phyloP scores from a whole-genome alignment of 176 grass and related monocot genomes.

The Musa itinerans region DNA sequence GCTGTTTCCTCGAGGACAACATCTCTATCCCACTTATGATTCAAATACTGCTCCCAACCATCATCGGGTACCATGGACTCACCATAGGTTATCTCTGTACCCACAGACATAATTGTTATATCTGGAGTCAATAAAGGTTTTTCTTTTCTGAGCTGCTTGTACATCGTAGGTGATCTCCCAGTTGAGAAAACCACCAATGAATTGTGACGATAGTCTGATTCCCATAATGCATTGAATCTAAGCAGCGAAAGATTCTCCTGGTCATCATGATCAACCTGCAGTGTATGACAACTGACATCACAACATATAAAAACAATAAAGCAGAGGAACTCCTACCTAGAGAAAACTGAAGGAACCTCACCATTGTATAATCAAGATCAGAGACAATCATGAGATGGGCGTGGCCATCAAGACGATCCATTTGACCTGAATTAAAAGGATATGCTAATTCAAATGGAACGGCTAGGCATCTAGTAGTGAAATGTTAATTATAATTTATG shows the following conservation, averaged over 20 bases:
- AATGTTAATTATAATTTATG: background rate
- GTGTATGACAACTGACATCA: background rate
- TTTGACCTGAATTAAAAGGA: slow-evolving; percentile 14
- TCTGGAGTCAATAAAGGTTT: slow-evolving; percentile 79
- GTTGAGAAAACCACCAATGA: slow-evolving; percentile 80
- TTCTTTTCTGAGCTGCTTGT: slow-evolving; percentile 49
- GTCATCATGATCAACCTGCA: slow-evolving; percentile 73
- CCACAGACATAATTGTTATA: slow-evolving; percentile 87
- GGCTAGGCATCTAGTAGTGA: background rate
- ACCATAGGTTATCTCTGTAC: slow-evolving; percentile 82
- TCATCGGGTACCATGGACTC: slow-evolving; percentile 82
- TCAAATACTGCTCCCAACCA: slow-evolving; percentile 61
- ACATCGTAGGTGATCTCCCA: slow-evolving; percentile 58
- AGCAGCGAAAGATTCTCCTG: slow-evolving; percentile 60
- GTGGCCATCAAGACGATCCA: slow-evolving; percentile 68
- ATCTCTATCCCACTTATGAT: slow-evolving; percentile 67
- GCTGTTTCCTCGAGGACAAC: slow-evolving; percentile 74
- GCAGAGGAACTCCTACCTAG: background rate
- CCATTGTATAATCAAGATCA: slow-evolving; percentile 97
- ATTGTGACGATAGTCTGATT: slow-evolving; percentile 57
- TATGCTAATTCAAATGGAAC: background rate
- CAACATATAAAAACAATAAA: background rate
- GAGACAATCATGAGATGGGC: slow-evolving; percentile 92
- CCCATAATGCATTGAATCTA: slow-evolving; percentile 61
- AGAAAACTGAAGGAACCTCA: slow-evolving; percentile 19